Evolutionary conservation across 2,329 filamentous ascomycete genomes (phyloP).

Genomic region (Blumeria graminis): DNA sequence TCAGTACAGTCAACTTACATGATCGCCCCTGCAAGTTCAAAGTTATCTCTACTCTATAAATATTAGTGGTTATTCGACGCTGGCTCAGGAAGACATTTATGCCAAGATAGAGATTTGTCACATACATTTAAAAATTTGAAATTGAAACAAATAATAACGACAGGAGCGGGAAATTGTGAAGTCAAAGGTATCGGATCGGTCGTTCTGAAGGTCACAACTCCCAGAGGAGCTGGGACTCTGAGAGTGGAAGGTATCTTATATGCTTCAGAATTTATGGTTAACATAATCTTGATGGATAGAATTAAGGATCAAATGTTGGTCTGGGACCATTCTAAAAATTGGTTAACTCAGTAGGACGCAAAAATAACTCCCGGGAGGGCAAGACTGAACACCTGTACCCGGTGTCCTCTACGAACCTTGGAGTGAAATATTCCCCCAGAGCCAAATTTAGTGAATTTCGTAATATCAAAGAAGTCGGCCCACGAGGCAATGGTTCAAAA

Average conservation of each 20-base stretch:
- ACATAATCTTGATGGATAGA: neutral
- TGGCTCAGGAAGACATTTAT: neutral
- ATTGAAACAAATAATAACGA: neutral
- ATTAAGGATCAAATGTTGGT: neutral
- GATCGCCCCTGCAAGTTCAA: neutral
- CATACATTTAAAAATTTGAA: neutral
- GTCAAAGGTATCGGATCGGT: neutral
- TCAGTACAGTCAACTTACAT: neutral
- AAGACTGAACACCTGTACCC: no score
- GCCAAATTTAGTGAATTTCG: no score
- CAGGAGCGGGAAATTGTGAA: neutral
- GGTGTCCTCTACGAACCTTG: no score
- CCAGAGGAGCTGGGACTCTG: neutral
- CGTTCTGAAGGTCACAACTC: neutral
- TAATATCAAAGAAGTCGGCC: no score
- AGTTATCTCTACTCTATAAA: neutral
- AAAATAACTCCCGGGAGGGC: no score
- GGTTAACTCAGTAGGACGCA: no score
- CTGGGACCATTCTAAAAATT: neutral
- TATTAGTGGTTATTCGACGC: neutral
- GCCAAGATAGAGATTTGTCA: neutral
- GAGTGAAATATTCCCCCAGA: no score
- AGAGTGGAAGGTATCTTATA: neutral
- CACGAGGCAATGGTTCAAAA: no score
- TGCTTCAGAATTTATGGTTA: neutral